Percentiles rank a stretch among this genome's conserved stretches.
These are phyloP conservation scores for Fusarium anguioides DNA, from an alignment of 2,329 filamentous ascomycete genomes.

Conservation along the genomic window DNA sequence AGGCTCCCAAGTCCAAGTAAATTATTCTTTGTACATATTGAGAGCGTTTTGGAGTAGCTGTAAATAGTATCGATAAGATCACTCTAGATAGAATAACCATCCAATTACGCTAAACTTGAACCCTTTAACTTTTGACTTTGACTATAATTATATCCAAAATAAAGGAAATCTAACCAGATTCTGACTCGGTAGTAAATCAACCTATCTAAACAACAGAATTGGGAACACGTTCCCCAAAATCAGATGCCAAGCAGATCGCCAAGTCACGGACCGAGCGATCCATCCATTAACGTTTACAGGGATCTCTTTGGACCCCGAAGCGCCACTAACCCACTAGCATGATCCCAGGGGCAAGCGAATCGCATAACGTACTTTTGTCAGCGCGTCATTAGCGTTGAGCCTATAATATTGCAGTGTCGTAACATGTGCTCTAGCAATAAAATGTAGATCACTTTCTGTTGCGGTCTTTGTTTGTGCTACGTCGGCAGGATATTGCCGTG, in stretches of 20 bases:
- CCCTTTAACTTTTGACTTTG: fast-evolving
- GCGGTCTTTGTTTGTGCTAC: background rate
- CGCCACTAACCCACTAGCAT: background rate
- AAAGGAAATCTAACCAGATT: background rate
- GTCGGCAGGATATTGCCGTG: slow-evolving; percentile 19
- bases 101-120: background rate
- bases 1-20: slow-evolving; percentile 34
- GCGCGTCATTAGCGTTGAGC: background rate
- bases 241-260: slow-evolving; percentile 5
- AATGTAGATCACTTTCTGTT: slow-evolving; percentile 5
- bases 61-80: background rate
- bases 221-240: background rate
- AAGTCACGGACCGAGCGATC: slow-evolving; percentile 3
- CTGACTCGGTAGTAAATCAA: too few relatives aligned
- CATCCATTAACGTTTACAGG: background rate
- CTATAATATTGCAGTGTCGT: slow-evolving; percentile 14
- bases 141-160: background rate
- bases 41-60: background rate
- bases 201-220: too few relatives aligned
- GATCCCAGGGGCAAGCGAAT: slow-evolving; percentile 12
- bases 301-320: background rate
- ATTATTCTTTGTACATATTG: background rate
- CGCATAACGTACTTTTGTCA: background rate
- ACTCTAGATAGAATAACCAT: background rate
- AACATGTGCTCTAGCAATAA: slow-evolving; percentile 27